These are phyloP conservation scores for Aspergillus cejpii DNA, from an alignment of 2,329 filamentous ascomycete genomes.

Conservation along the genomic window DNA sequence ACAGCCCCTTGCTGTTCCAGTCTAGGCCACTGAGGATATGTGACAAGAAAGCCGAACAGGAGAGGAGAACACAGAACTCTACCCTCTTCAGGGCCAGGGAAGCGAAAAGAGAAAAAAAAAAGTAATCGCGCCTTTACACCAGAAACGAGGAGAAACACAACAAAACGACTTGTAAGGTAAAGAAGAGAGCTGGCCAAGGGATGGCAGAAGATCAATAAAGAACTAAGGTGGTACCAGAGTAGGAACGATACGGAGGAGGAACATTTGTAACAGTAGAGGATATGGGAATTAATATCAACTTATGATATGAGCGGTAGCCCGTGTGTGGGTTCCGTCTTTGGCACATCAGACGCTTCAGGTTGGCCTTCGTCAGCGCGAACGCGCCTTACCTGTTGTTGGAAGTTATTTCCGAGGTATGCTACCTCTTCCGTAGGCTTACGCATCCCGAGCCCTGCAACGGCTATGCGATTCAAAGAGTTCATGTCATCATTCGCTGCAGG, in stretches of 20 bases:
- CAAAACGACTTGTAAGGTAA: slow-evolving; percentile 2
- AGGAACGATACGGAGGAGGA: not conserved
- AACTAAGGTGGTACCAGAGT: not conserved
- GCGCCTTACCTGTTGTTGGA: slow-evolving; percentile 25
- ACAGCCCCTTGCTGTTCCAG: no score
- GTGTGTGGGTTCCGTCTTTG: slow-evolving; percentile 26
- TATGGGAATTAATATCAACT: not conserved
- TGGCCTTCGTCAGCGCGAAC: slow-evolving; percentile 27
- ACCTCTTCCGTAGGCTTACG: slow-evolving; percentile 38
- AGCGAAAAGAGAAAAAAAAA: slow-evolving; percentile 8
- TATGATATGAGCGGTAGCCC: slow-evolving; percentile 25
- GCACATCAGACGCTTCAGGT: slow-evolving; percentile 17
- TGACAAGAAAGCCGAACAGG: slow-evolving; percentile 13
- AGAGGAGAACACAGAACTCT: no score
- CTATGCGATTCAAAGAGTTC: slow-evolving; percentile 40
- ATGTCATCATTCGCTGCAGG: slow-evolving; percentile 32
- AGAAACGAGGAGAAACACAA: slow-evolving; percentile 1
- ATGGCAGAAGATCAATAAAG: no score
- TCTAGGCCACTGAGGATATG: not conserved
- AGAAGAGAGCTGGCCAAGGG: not conserved
- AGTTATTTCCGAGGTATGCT: slow-evolving; percentile 29
- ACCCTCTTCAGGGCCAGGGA: slow-evolving; percentile 11
- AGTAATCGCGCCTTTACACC: slow-evolving; percentile 19
- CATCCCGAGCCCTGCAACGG: slow-evolving; percentile 40
- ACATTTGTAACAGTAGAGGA: not conserved